Evolutionary conservation across 768 basidiomycete genomes (phyloP).

Genomic region (Collybia sp.): DNA sequence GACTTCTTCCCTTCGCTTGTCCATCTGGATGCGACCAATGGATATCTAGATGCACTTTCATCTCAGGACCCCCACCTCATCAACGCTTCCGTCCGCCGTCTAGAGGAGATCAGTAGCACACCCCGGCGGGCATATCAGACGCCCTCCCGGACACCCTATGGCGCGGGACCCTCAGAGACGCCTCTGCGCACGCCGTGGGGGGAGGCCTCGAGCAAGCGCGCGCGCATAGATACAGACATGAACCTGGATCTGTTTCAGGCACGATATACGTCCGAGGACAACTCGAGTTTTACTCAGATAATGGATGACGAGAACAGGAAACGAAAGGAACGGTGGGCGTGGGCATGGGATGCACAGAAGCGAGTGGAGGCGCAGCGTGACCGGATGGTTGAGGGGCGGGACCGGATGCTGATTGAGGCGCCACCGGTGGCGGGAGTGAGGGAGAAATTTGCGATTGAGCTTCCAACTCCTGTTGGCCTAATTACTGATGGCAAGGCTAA

Average conservation of each 20-base stretch:
- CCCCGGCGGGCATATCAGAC: slow-evolving; percentile 36
- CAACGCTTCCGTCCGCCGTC: slow-evolving; percentile 65
- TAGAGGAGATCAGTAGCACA: slow-evolving; percentile 58
- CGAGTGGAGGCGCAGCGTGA: slow-evolving; percentile 65
- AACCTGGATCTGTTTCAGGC: slow-evolving; percentile 87
- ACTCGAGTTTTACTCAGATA: slow-evolving; percentile 93
- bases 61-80: slow-evolving; percentile 77
- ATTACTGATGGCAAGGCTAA: slow-evolving; percentile 33
- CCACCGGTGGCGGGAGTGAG: slow-evolving; percentile 56
- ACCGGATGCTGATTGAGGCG: slow-evolving; percentile 69
- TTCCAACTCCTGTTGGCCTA: slow-evolving; percentile 49
- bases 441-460: slow-evolving; percentile 64
- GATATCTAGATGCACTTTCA: slow-evolving; percentile 76
- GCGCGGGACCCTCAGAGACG: slow-evolving; percentile 56
- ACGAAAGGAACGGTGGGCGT: slow-evolving; percentile 76
- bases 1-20: slow-evolving; percentile 97
- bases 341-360: slow-evolving; percentile 94
- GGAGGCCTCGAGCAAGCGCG: slow-evolving; percentile 49
- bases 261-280: slow-evolving; percentile 93
- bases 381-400: slow-evolving; percentile 64
- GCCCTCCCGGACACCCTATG: slow-evolving; percentile 67
- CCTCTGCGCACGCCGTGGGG: slow-evolving; percentile 45
- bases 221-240: slow-evolving; percentile 54
- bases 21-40: slow-evolving; percentile 85
- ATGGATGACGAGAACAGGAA: slow-evolving; percentile 84